These are phyloP conservation scores for Clavariopsis aquatica DNA, from an alignment of 495 filamentous ascomycete species.

Conservation along the genomic window DNA sequence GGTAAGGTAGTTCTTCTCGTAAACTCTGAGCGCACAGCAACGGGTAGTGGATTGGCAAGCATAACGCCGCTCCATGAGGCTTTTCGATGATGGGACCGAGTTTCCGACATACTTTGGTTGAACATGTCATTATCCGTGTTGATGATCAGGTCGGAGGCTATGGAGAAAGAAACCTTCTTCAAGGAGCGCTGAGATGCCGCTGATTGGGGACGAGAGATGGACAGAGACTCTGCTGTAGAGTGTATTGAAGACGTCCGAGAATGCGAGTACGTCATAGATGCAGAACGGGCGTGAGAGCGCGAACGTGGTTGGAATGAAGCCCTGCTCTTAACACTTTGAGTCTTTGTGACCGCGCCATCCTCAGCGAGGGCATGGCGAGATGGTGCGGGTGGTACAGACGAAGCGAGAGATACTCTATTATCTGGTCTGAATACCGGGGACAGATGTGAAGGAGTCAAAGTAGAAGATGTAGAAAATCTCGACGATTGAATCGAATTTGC, in stretches of 20 bases:
- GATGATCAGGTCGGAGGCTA: not conserved
- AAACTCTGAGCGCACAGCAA: not conserved
- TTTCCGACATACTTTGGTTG: not conserved
- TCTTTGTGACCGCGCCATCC: not conserved
- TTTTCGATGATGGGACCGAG: not conserved
- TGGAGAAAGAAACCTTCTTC: slow-evolving; percentile 4
- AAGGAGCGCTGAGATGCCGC: not conserved
- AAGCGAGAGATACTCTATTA: slow-evolving; percentile 1
- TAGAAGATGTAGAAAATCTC: slow-evolving; percentile 1
- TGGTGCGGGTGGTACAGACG: not conserved
- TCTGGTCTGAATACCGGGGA: not conserved
- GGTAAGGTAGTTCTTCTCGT: not conserved
- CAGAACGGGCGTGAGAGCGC: not conserved
- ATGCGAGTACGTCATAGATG: not conserved
- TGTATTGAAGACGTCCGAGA: not conserved
- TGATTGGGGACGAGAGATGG: not conserved
- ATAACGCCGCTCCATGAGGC: not conserved
- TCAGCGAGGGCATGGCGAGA: not conserved
- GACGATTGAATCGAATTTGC: not conserved
- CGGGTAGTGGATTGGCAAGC: not conserved
- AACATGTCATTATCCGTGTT: not conserved
- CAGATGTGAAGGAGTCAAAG: not conserved
- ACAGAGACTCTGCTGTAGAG: not conserved
- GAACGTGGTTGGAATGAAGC: not conserved
- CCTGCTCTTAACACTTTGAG: not conserved